Evolutionary conservation across 768 basidiomycete species (phyloP), one percentile per base, ranked within the genome.

Genomic region (Coprinopsis cinerea): DNA sequence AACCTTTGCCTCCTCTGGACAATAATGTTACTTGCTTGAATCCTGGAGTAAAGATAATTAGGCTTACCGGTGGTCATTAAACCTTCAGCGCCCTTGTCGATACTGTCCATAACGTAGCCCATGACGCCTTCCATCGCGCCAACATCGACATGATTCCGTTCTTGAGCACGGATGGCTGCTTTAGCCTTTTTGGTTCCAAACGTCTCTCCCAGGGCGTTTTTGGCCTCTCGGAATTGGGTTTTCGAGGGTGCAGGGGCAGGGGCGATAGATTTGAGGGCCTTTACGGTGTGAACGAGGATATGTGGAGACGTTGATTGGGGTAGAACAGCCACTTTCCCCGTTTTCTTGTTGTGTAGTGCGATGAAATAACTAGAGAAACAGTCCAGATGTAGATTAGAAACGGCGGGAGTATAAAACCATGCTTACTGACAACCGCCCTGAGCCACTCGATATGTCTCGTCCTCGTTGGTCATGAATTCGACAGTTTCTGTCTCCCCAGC

Each of bases 101-200:
- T 94, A 40, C 83, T 78, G 26, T 86, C 81, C 75, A 91, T 88
- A 53, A 99, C 71, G 65, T 88, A 83, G 49, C 77, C 78, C 56
- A 83, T 83, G 28, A 91, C 90, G 7, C 81, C 80, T 63, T 88
- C 79, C 88, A 96, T 94, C 2, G 92, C 91, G 51, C 75, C 72
- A 17, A 88, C 81, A 68, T 96, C 92, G 30, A 99, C 83, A 63
- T 83, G 83, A 68, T 94, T 95, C 55, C 95, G 79, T 66, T 94
- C 92, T 47, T 78, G 79, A 3, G 92, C 87, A 46, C 79, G 79
- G 60, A 97, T 93, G 24, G 81, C 83, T 9, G 81, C 79, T 64
- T 91, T 87, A 39, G 92, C 91, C 63, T 96, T 98, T 69, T 92
- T 90, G 22, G 93, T 95, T 18, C 95, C 95, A 55, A 99, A 99